A percentile compares a stretch with the other conserved stretches of the same genome.
Conservation (phyloP, 345 rosid genomes). For the Arabis hirsuta region DNA sequence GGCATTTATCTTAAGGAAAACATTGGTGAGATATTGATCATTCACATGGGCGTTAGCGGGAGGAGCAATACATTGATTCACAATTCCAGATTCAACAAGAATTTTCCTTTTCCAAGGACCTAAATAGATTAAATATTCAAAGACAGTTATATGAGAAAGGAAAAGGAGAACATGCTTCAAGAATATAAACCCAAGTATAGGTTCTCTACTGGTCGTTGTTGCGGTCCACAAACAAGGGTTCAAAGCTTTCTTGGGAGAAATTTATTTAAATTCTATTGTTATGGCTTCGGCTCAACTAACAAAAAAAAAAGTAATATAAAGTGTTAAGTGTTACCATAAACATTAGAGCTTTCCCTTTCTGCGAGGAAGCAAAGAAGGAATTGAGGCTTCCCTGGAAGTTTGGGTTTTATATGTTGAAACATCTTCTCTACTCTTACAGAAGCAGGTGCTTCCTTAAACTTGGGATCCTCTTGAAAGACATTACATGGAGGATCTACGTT, state of each 20-base stretch:
- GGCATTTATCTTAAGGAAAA: slow-evolving; percentile 81
- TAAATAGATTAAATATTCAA: slow-evolving; percentile 2
- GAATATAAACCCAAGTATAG: too few species aligned
- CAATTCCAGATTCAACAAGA: slow-evolving; percentile 71
- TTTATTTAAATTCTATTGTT: too few species aligned
- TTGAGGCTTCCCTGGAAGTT: slow-evolving; percentile 55
- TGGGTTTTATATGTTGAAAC: slow-evolving; percentile 57
- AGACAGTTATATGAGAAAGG: too few species aligned
- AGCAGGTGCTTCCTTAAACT: slow-evolving; percentile 57
- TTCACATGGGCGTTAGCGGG: slow-evolving; percentile 42
- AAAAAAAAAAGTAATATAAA: too few species aligned
- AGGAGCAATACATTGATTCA: slow-evolving; percentile 79
- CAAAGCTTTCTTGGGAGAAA: slow-evolving; percentile 54
- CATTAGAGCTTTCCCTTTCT: slow-evolving; percentile 65
- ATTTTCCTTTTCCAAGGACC: slow-evolving; percentile 84
- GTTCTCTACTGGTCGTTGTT: too few species aligned
- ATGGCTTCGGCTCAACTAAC: too few species aligned
- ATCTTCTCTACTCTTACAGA: slow-evolving; percentile 70
- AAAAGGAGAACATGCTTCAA: background rate
- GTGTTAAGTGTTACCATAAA: slow-evolving; percentile 56
- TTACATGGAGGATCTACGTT: slow-evolving; percentile 50
- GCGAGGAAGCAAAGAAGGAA: slow-evolving; percentile 71
- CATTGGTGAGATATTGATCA: slow-evolving; percentile 76
- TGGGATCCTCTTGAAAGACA: slow-evolving; percentile 55
- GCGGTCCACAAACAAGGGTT: background rate